Base-by-base conservation (phyloP, 108 stramenopile genomes). In the Stephanodiscus minutulus region DNA sequence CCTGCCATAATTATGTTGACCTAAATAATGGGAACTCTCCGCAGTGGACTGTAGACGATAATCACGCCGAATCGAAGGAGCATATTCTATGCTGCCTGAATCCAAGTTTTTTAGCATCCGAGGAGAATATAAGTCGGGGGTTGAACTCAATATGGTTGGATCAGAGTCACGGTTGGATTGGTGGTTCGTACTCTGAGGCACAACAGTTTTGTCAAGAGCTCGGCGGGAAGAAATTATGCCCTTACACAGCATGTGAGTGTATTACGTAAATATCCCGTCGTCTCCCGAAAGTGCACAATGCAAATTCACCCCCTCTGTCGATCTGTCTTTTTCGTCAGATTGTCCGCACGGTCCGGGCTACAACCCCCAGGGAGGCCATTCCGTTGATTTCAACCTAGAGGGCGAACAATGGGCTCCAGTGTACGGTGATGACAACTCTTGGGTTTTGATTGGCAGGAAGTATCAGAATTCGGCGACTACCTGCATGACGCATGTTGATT, bases 141-240 rank as follows among this genome's bases (percentile, higher is more conserved):
- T 6, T 66, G 31, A 54, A 62, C 22, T 66, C 71, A 22, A 48
- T 53, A 46, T 79, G 78, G 78, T 54, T 72, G 39, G 77, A 71
- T 46, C 33, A 21, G 50, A 59, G 62, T n/a, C 70, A 78, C 18
- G 78, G 71, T 10, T 79, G 78, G 78, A 48, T 50, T 50, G 71
- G 78, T 0, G 78, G 71, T 3, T 68, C 71, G 0, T 60, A 79
- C 37, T 22, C 53, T 25, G 78, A 79, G 2, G 78, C 66, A 46
- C 4, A 48, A 25, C 5, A 53, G 8, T 71, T 68, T 49, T 79
- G 78, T 48, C 12, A 50, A 13, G 61, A 33, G 27, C 21, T 36
- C 20, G 71, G 66, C 5, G 50, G 46, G 15, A 61, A 50, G 59
- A 66, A 79, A 18, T 39, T 79, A 13, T 79, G 78, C 28, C 78